Evolutionary conservation across 2,329 filamentous ascomycete genomes (phyloP), one percentile per base, ranked within the genome.

Genomic region (Colletotrichum shisoi): DNA sequence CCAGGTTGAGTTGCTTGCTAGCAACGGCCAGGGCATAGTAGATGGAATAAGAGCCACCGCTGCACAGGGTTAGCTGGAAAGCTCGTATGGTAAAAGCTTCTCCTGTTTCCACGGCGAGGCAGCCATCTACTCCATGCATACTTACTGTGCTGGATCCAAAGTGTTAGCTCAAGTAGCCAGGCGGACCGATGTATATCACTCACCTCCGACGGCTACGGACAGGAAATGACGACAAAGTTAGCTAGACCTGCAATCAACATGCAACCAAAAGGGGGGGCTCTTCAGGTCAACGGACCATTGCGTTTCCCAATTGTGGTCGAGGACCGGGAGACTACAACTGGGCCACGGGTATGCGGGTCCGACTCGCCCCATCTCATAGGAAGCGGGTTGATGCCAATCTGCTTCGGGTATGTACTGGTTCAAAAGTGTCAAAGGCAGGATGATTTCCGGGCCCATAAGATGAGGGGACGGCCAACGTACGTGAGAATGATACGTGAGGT

Each of bases 11-110:
- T 76, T 98, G 91, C 73, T 94, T 94, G 76, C 92, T 95, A 24
- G 94, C 94, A 71, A 98, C 89, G 13, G 94, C 94, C 34, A 98
- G 85, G 24, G 94, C 94, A 76, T 96, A 93, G 81, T 98, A 98
- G 71, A 97, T 94, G 69, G 92, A 93, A 78, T 99, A 98, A 4
- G 93, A 97, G 64, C 95, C 94, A 70, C 95, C 94, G 45, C 79
- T 81, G 53, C 37, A 19, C 19, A 39, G 19, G 17, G 17, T 64
- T 24, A n/a, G 49, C 45, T 3, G n/a, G 3, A n/a, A 19, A 19
- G 8, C 19, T 52, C n/a, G 4, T 39, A 9, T 24, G 13, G 6
- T 12, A 7, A 15, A 39, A 12, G 1, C 7, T 34, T 13, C 27
- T 42, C 6, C 13, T 21, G 24, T n/a, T 62, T 34, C 31, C 27